Evolutionary conservation across 148 eudicot genomes (phyloP).

Genomic region (Diospyros lotus): DNA sequence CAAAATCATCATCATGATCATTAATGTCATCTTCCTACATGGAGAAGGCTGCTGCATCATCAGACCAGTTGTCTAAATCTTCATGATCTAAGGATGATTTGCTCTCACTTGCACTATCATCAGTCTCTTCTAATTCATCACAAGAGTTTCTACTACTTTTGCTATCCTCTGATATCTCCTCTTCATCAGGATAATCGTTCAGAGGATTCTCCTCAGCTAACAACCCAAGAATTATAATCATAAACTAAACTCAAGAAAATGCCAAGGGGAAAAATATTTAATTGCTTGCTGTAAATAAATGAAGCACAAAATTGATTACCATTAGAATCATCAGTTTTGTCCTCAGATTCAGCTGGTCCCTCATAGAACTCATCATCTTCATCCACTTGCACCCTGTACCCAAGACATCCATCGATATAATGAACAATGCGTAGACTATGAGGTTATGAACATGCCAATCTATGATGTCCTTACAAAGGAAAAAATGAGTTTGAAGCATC

Average conservation of each 20-base stretch:
- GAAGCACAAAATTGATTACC: constrained; percentile 36
- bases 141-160: constrained; percentile 25
- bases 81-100: constrained; percentile 17
- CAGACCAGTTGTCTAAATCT: constrained; percentile 18
- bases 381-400: constrained; percentile 69
- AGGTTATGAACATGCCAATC: background rate
- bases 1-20: constrained; percentile 4
- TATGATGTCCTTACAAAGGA: constrained; percentile 51
- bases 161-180: constrained; percentile 21
- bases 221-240: constrained; percentile 2
- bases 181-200: constrained; percentile 71
- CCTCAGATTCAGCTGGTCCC: constrained; percentile 68
- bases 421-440: background rate
- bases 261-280: background rate
- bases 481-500: constrained; percentile 33
- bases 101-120: constrained; percentile 27
- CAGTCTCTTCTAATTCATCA: constrained; percentile 40
- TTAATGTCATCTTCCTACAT: constrained; percentile 28
- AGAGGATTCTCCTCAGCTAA: constrained; percentile 73
- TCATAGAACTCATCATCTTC: constrained; percentile 68
- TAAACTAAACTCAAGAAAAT: background rate
- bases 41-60: constrained; percentile 20
- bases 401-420: constrained; percentile 1
- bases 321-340: constrained; percentile 85
- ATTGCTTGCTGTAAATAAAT: background rate